phyloP scores from a whole-genome alignment of 2,329 filamentous ascomycete species.

The Dissoconium aciculare region DNA sequence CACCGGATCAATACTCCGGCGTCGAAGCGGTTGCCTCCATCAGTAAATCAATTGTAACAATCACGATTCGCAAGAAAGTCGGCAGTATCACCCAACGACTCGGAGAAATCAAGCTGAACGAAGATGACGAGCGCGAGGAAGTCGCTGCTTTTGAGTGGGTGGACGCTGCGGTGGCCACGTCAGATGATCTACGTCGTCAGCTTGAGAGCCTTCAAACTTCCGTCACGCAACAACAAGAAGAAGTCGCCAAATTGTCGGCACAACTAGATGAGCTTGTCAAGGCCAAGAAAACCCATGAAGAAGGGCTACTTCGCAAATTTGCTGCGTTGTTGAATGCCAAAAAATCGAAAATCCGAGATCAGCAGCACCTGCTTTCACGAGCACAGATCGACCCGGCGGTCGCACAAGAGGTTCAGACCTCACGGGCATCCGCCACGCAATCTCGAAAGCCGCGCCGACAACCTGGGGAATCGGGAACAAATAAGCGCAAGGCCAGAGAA shows the following conservation, averaged over 20 bases:
- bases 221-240: conserved; percentile 36
- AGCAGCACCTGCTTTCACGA: conserved; percentile 46
- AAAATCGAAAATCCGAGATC: conserved; percentile 63
- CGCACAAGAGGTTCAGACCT: conserved; percentile 12
- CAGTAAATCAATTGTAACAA: conserved; percentile 30
- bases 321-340: conserved; percentile 59
- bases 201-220: conserved; percentile 24
- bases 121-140: conserved; percentile 40
- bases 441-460: conserved; percentile 7
- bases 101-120: conserved; percentile 46
- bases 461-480: conserved; percentile 16
- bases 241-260: conserved; percentile 42
- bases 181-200: conserved; percentile 29
- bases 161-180: conserved; percentile 39
- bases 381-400: conserved; percentile 49
- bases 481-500: conserved; percentile 21
- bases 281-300: conserved; percentile 53
- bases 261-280: conserved; percentile 52
- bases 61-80: conserved; percentile 51
- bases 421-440: conserved; percentile 7
- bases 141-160: conserved; percentile 60
- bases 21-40: conserved; percentile 47
- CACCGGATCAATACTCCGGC: conserved; percentile 35
- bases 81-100: conserved; percentile 54
- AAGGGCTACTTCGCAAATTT: conserved; percentile 53